Evolutionary conservation across 768 basidiomycete genomes (phyloP).

Genomic region (Dioszegia aurantiaca): DNA sequence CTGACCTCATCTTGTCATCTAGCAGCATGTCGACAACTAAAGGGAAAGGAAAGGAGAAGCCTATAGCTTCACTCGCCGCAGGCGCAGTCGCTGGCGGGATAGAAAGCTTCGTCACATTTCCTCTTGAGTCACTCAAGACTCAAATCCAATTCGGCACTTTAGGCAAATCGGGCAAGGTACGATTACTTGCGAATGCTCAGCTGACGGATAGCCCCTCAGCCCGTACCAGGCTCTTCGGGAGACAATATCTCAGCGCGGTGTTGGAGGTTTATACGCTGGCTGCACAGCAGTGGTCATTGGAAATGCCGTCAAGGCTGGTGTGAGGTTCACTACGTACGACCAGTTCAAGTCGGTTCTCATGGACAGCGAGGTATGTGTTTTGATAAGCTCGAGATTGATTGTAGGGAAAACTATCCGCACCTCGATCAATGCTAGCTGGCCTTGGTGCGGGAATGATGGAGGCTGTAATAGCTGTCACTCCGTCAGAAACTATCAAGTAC

Average conservation of each 20-base stretch:
- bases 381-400: too few relatives aligned
- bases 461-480: conserved; percentile 90
- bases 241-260: conserved; percentile 71
- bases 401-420: conserved; percentile 89
- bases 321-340: conserved; percentile 92
- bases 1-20: neutral
- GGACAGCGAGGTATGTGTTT: conserved; percentile 72
- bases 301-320: conserved; percentile 90
- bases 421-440: conserved; percentile 71
- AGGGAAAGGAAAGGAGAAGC: conserved; percentile 62
- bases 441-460: conserved; percentile 80
- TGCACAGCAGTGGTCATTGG: conserved; percentile 84
- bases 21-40: conserved; percentile 17
- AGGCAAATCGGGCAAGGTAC: conserved; percentile 32
- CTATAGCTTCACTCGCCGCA: conserved; percentile 79
- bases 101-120: conserved; percentile 78
- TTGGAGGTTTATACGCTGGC: conserved; percentile 87
- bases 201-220: conserved; percentile 59
- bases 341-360: conserved; percentile 79
- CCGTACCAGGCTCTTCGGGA: conserved; percentile 71
- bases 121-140: conserved; percentile 90
- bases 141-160: conserved; percentile 74
- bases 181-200: conserved; percentile 5
- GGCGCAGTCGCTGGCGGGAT: conserved; percentile 89
- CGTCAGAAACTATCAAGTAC: conserved; percentile 97